Conservation (phyloP, 345 rosid genomes). For the Theobroma cacao region DNA sequence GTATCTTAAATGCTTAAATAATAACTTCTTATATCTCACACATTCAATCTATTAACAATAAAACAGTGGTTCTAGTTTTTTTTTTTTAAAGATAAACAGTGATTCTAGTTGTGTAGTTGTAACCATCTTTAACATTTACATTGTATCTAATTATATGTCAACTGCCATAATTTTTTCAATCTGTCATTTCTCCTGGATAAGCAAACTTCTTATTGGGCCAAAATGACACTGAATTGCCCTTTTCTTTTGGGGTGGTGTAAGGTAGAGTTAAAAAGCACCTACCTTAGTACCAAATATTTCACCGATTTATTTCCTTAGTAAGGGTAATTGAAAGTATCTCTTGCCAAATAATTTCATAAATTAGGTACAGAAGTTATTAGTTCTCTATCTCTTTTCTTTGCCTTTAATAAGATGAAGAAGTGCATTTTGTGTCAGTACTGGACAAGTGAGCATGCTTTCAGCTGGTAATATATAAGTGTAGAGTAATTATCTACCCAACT, state of each 20-base stretch:
- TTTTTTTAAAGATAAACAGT: not conserved
- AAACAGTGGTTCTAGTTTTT: too few relatives aligned
- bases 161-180: not conserved
- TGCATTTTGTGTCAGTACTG: not conserved
- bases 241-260: not conserved
- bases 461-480: too few relatives aligned
- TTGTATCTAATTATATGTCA: not conserved
- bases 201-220: not conserved
- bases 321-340: not conserved
- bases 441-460: not conserved
- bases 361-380: not conserved
- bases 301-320: not conserved
- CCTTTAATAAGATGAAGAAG: not conserved
- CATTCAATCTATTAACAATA: too few relatives aligned
- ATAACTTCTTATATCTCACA: too few relatives aligned
- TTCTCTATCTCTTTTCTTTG: not conserved
- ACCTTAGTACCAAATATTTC: not conserved
- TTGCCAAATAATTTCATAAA: not conserved
- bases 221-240: not conserved
- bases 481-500: not conserved
- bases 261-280: not conserved
- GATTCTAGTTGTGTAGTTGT: not conserved
- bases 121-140: not conserved
- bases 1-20: too few relatives aligned
- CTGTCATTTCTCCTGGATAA: not conserved